Evolutionary conservation across 1,284 basidiomycete species (phyloP), one percentile per base, ranked within the genome.

Genomic region (Bondarzewia mesenterica): DNA sequence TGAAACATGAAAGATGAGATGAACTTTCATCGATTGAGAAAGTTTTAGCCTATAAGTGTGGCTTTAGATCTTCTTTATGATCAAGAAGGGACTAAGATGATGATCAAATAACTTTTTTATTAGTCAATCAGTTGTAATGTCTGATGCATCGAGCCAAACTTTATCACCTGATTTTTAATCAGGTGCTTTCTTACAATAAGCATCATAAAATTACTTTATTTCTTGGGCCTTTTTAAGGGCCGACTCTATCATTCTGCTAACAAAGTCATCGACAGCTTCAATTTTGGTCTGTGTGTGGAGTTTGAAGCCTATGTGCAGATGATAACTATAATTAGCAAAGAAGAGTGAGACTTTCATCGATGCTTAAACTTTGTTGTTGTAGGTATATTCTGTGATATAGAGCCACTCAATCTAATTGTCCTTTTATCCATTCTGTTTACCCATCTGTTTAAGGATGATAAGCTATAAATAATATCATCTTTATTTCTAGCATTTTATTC

Each of bases 351-450:
- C 2, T 1, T 12, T 35, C 20, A 36, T 36, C 5, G 4, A 5
- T 14, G 38, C 7, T 2, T 39, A 14, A 22, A 15, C 14, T 18
- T 21, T 42, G 16, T 22, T 25, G 5, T 42, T 42, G 41, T 42
- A 21, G 8, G 2, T 21, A 16, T 21, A 42, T 25, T 42, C 20
- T 12, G 18, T 12, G 7, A 25, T 2, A 21, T 45, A 48, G 1
- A 58, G 49, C 15, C 39, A 44, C 4, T 54, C 40, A 3, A 47
- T 44, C 71, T 71, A 74, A 50, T 72, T 54, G 49, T 63, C 52
- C 51, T 73, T 70, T 72, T 0, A 63, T 50, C 0, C 58, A 45
- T 53, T 74, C 67, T 0, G 64, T 70, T 38, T 70, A 60, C 2
- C 65, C 59, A 47, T 61, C 52, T n/a, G 57, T 54, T 50, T 63